Evolutionary conservation across 2,329 filamentous ascomycete species (phyloP), one percentile per base, ranked within the genome.

Genomic region (Helicocarpus griseus): DNA sequence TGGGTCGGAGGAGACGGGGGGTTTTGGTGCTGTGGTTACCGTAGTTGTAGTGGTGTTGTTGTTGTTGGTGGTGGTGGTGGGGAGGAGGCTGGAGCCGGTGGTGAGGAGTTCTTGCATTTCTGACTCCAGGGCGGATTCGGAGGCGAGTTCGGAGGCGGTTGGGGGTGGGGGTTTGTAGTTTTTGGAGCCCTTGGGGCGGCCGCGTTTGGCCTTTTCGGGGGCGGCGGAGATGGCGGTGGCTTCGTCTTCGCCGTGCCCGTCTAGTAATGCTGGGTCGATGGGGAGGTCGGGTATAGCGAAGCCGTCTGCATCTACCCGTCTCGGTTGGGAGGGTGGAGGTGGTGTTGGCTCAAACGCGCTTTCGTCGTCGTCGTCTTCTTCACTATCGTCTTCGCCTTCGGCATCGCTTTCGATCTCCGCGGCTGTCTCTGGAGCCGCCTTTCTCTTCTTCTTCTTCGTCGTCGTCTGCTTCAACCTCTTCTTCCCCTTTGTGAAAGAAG

Each of bases 81-180:
- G 57, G 22, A 69, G 58, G 60, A 71, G 61, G 28, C 60, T 63
- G 19, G 69, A 70, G 13, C 62, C 66, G 31, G 66, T 66, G 11
- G 64, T 56, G 33, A 90, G 79, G 50, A 87, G 80, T 54, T 82
- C 79, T 11, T 81, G 79, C 62, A 91, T 88, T 61, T 89, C 82
- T 17, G 77, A 71, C 61, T 87, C 84, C 0, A 90, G 66, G 4
- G 71, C 72, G 45, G 79, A 76, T 56, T 80, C 77, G 0, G 70
- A 69, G 60, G 87, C 85, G 28, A 73, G 52, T 50, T 82, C 82
- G 11, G 82, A 78, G 49, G 80, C 76, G 52, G 83, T 79, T 1
- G 74, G 76, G 45, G 82, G 66, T 26, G 75, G 74, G 0, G 76
- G 63, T 54, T 56, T 56, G 49, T 57, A 60, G 38, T 58, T 63